phyloP scores from a whole-genome alignment of 148 eudicot genomes.

The Rhododendron simsii region DNA sequence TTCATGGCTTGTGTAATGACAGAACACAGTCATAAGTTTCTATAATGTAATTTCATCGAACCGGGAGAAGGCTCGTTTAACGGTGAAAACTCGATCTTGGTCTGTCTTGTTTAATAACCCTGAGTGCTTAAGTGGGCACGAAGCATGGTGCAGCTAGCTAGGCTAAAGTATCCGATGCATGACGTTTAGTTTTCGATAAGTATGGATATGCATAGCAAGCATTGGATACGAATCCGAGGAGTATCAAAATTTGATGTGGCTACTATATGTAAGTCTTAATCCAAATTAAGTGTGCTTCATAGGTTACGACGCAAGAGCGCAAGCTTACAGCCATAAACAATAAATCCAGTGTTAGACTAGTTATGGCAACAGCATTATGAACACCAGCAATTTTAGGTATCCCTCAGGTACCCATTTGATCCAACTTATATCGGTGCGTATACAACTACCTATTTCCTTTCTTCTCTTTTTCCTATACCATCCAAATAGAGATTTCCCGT shows the following conservation, averaged over 20 bases:
- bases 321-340: too few species aligned
- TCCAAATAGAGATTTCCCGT: neutral
- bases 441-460: neutral
- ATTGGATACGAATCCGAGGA: neutral
- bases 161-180: neutral
- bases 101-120: too few species aligned
- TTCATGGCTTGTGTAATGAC: neutral
- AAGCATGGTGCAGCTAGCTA: neutral
- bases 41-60: neutral
- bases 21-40: neutral
- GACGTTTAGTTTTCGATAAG: neutral
- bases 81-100: too few species aligned
- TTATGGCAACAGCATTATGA: neutral
- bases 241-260: too few species aligned
- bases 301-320: neutral
- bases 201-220: neutral
- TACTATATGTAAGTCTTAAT: neutral
- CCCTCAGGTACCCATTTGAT: neutral
- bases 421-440: neutral
- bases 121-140: too few species aligned
- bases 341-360: neutral
- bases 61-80: neutral
- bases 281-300: neutral
- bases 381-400: neutral
- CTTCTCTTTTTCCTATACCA: neutral